A percentile compares a stretch with the other conserved stretches of the same genome.
Conservation (phyloP, 495 filamentous ascomycete species). For the Xylaria telfairii region DNA sequence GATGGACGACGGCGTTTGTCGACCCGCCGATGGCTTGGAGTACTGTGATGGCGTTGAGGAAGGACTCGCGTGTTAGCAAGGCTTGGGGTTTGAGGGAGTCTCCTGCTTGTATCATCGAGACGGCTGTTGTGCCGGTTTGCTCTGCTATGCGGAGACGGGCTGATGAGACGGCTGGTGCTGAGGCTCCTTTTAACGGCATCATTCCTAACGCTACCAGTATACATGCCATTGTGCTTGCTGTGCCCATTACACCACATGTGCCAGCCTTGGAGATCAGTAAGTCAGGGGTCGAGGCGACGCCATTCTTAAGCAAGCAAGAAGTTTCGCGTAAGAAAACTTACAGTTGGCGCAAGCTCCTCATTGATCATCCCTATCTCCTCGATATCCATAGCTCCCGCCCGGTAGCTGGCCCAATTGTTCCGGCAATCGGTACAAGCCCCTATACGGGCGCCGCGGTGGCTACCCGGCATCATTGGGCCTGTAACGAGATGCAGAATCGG, state of each 20-base stretch:
- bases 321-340: conserved; percentile 32
- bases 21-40: conserved; percentile 74
- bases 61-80: conserved; percentile 64
- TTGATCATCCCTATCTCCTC: conserved; percentile 72
- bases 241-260: conserved; percentile 75
- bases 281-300: neutral
- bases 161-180: conserved; percentile 69
- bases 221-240: conserved; percentile 74
- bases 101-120: conserved; percentile 48
- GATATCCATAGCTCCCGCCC: conserved; percentile 65
- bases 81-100: conserved; percentile 56
- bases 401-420: conserved; percentile 70
- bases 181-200: conserved; percentile 66
- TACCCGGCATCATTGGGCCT: conserved; percentile 72
- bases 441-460: conserved; percentile 61
- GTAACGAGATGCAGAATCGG: conserved; percentile 67
- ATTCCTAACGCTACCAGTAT: conserved; percentile 66
- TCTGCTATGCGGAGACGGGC: conserved; percentile 68
- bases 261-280: conserved; percentile 53
- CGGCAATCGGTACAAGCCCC: conserved; percentile 73
- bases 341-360: conserved; percentile 70
- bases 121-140: conserved; percentile 64
- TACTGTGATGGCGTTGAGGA: conserved; percentile 71
- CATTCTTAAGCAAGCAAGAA: neutral
- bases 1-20: conserved; percentile 71